Evolutionary conservation across 2,329 filamentous ascomycete genomes (phyloP), one percentile per base, ranked within the genome.

Genomic region (Xylariales sp.): DNA sequence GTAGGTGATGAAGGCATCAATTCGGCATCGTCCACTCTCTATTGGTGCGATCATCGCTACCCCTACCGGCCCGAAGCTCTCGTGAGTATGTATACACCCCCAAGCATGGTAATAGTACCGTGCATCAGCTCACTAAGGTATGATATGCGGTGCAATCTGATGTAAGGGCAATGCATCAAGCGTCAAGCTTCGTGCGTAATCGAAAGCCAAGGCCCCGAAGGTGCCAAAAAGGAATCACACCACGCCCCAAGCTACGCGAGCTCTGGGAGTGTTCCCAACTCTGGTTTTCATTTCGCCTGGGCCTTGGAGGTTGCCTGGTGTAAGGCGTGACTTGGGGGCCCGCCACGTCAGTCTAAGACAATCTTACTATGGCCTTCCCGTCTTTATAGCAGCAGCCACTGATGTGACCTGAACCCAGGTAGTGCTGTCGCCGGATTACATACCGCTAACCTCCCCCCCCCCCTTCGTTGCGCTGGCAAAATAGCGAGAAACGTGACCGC

Each of bases 261-360:
- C 45, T 60, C 12, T 5, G 39, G 36, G 36, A 7, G 6, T 39
- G 36, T 39, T 4, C 5, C 12, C 5, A 23, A 18, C 12, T 45
- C 12, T 55, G 16, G 28, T 46, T 55, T 41, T 52, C 41, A 49
- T 49, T 61, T 62, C 36, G 34, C 48, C 55, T 60, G 43, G 55
- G 55, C 61, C 45, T 36, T 52, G 53, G 18, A 41, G 28, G 34
- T 41, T 34, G 18, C 39, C 39, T 54, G 54, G 54, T 52, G 58
- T 41, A 23, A 56, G 55, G 39, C 67, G 58, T 60, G 66, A 54
- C 63, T 18, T 56, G 41, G 10, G 10, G 28, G 43, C 50, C 41
- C 64, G 67, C 67, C 67, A 69, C 67, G 67, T 69, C 67, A 69
- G 55, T 60, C 46, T 10, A 23, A 67, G 67, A 60, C 55, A 64